Evolutionary conservation across 805 yeast genomes (phyloP), one percentile per base, ranked within the genome.

Genomic region (Candida ponderosae): DNA sequence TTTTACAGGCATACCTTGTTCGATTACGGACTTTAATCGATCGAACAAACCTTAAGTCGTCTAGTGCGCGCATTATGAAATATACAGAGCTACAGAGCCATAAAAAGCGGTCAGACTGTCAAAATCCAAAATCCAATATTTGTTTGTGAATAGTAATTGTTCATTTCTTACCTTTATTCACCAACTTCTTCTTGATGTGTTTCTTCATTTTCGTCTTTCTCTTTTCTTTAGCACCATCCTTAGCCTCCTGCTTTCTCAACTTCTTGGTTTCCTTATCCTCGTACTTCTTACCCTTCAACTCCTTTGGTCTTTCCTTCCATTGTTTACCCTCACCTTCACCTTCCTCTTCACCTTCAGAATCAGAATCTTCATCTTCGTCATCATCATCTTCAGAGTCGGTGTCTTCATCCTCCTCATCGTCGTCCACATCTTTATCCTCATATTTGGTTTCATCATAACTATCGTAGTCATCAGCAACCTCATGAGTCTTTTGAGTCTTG

Each of bases 201-300:
- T 87, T 87, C 58, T 86, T 86, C 74, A 87, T 77, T 56, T 87
- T 87, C 6, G 75, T 77, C 51, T 82, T 77, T 39, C 96, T 70
- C 62, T 81, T 84, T 50, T 85, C 95, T 48, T 78, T 76, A 35
- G 82, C 79, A 9, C 76, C 81, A 30, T 78, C 87, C 52, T 83
- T 87, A n/a, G 81, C 79, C 31, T 74, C 77, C 50, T 76, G 75
- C 56, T 87, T 84, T 39, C 95, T 71, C 35, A 70, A 76, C 53
- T 78, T 82, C 59, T 86, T 87, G 11, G 66, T 74, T 32, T 86
- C 89, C 59, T 86, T 78, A 57, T 88, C 85, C 49, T 86, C 81
- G 54, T 71, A 69, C 54, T 80, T 84, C 59, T 90, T 88, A 15
- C 94, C 95, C 43, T 74, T 77, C 10, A 69, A 57, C 9, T 61